Conservation (phyloP, 2,329 filamentous ascomycete genomes). For the Phaeosphaeria sp. region DNA sequence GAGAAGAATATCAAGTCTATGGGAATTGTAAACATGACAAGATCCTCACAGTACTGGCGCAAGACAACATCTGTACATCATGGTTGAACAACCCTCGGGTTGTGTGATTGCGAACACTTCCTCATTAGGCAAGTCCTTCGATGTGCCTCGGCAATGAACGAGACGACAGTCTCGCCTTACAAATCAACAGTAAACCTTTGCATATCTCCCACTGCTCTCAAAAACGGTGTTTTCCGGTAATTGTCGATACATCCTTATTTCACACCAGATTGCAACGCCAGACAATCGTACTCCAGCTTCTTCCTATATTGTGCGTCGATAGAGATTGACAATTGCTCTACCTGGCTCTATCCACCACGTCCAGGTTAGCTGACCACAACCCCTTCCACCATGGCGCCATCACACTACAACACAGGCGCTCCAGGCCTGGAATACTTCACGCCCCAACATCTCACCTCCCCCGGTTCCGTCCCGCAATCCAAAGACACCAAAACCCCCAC, state of each 20-base stretch:
- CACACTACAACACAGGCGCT: conserved; percentile 36
- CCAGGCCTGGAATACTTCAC: conserved; percentile 53
- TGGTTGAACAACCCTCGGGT: not conserved
- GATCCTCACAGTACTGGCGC: too few species aligned
- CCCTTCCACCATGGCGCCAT: conserved; percentile 26
- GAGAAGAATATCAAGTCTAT: too few species aligned
- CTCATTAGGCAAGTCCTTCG: conserved; percentile 1
- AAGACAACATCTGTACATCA: too few species aligned
- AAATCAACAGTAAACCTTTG: conserved; percentile 13
- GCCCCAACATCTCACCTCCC: conserved; percentile 50
- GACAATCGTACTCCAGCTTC: too few species aligned
- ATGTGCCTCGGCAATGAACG: conserved; percentile 17
- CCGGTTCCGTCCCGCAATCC: conserved; percentile 42
- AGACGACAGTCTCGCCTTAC: conserved; percentile 2
- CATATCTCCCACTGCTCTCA: not conserved
- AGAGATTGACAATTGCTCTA: too few species aligned
- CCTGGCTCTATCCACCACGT: too few species aligned
- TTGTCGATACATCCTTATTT: too few species aligned
- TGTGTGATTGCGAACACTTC: not conserved
- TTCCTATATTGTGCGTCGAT: too few species aligned
- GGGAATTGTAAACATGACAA: too few species aligned
- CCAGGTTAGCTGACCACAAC: too few species aligned
- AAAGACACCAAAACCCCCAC: conserved; percentile 28
- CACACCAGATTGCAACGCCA: too few species aligned
- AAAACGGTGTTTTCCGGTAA: too few species aligned